These are phyloP conservation scores for Anisogramma anomala DNA, from an alignment of 2,329 filamentous ascomycete genomes.

Conservation along the genomic window DNA sequence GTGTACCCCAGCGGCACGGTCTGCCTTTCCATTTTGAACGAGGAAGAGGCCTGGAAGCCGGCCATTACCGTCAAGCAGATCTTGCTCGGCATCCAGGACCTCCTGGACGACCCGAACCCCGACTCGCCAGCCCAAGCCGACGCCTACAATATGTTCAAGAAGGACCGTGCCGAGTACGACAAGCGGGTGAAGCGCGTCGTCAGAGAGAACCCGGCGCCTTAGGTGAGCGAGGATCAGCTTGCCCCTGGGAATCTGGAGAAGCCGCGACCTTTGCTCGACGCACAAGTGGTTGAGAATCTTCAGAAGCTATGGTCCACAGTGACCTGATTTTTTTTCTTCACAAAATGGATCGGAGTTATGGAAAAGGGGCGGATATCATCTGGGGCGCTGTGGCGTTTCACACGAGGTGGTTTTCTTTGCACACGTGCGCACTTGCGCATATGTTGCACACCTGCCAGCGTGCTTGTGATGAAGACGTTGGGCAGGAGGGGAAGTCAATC, in stretches of 20 bases:
- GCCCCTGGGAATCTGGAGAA: neutral
- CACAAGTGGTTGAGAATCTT: no score
- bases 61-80: conserved; percentile 99
- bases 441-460: no score
- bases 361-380: conserved; percentile 7
- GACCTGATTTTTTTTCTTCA: conserved; percentile 1
- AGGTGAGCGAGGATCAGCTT: conserved; percentile 14
- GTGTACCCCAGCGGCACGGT: conserved; percentile 98
- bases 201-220: conserved; percentile 74
- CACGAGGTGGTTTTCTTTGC: conserved; percentile 2
- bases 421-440: conserved; percentile 4
- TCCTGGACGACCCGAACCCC: conserved; percentile 92
- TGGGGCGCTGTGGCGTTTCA: conserved; percentile 6
- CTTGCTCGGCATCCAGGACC: conserved; percentile 85
- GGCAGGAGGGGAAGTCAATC: conserved; percentile 4
- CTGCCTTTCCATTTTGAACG: conserved; percentile 92
- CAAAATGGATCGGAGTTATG: conserved; percentile 10
- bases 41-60: conserved; percentile 97
- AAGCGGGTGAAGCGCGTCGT: conserved; percentile 78
- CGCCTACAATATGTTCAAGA: conserved; percentile 93
- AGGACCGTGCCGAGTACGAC: conserved; percentile 78
- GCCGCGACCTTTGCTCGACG: no score
- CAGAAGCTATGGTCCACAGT: no score
- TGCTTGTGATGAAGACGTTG: neutral
- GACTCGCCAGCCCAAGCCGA: conserved; percentile 95